Evolutionary conservation across 1,139 yeast genomes (phyloP), one percentile per base, ranked within the genome.

Genomic region (Lodderomyces margitis): DNA sequence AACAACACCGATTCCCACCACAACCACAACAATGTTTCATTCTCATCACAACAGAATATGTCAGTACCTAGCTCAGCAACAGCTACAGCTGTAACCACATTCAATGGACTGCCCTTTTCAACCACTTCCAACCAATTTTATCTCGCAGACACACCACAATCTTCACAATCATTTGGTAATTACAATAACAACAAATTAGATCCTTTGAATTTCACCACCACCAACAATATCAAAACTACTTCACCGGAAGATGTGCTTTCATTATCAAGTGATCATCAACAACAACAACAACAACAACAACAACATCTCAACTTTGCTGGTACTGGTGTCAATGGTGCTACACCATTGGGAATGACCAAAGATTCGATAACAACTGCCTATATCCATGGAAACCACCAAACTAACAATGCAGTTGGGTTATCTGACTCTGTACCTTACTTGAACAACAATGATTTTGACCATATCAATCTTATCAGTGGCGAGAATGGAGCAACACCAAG

Each of bases 101-200:
- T 37, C 21, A 45, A 46, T 23, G 45, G 36, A 17, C 45, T 47
- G 11, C 49, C 49, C 21, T 46, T 44, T 32, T 43, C 47, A 12
- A 32, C 40, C 11, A 40, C 32, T 20, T 43, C 46, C 6, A 35
- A 41, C 24, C 47, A 42, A 27, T 40, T 38, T 19, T 46, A 45
- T 15, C 47, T 37, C 12, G 41, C 46, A 3, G 49, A 45, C 31
- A 44, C 46, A 5, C 42, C 47, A 20, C 41, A 39, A 12, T 39
- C 43, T 2, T 34, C 36, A 19, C 42, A 42, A 16, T 44, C 45
- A 8, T 34, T 34, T 15, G 24, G 23, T 15, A 27, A 36, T 11
- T 34, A 25, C 31, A 28, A 14, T 21, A 34, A 24, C 23, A 34
- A 17, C 34, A 41, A 37, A 16, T 11, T 32, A 19, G 35, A 32